Base-by-base conservation (phyloP, 1,139 yeast genomes). In the Williopsis jadinii region DNA sequence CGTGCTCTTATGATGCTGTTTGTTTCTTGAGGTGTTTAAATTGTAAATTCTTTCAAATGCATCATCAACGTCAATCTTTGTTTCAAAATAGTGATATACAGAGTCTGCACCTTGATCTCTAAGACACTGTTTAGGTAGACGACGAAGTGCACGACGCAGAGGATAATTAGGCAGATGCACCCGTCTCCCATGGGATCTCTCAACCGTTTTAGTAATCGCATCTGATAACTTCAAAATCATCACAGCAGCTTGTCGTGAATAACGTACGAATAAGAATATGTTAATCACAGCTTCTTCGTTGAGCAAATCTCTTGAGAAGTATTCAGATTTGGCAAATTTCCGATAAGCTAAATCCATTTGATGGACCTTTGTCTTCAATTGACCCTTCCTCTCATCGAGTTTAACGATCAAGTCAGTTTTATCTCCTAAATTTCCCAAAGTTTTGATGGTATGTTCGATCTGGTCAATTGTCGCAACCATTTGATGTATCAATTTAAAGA, bases 51-150 rank as follows among this genome's bases (percentile, higher is more conserved):
- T 64, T 41, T 70, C 74, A 46, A 71, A 68, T 1, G 71, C 66
- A 37, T 72, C 74, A 39, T 71, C 76, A 8, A 75, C 75, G 39
- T 70, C 77, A 11, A 58, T 41, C 40, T 66, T 65, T 2, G 70
- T 62, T 40, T 68, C 71, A 42, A 61, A 62, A 45, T 70, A 71
- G 38, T 66, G 63, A 24, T 65, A 60, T 6, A 70, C 67, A 15
- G 65, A 61, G 32, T 67, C 67, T 2, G 73, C 70, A 26, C 77
- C 77, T 44, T 70, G 67, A 51, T 73, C 77, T 35, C 66, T 62
- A 5, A 68, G 56, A 44, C 71, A 69, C 41, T 66, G 72, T 29
- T 54, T 54, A 0, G 74, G 68, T 19, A 69, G 48, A 33, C 72
- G 60, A 41, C 62, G 60, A 13, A 72, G 44, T 0, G 73, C 70